Evolutionary conservation across 2,329 filamentous ascomycete species (phyloP), one percentile per base, ranked within the genome.

Genomic region (Juglanconis sp.): DNA sequence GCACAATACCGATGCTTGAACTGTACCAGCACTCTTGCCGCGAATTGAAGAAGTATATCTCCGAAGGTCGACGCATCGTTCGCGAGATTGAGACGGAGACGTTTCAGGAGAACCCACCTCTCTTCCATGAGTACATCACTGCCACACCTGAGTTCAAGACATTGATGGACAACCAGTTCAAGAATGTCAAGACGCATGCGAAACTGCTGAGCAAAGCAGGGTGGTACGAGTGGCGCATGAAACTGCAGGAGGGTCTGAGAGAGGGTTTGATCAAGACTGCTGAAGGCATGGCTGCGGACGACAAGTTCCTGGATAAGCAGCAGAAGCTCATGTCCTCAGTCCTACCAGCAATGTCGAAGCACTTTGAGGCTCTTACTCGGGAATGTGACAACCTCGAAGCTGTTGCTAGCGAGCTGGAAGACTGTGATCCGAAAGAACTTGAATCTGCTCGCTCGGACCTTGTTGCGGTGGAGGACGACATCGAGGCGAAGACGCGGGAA

Each of bases 181-280:
- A 96, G 74, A 97, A 98, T 69, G 90, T 96, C 74, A 98, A 97
- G 78, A 93, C 92, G 0, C 90, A 96, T 72, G 92, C 94, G 15
- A 86, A 95, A 32, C 81, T 97, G 13, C 80, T 93, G 55, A 97
- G 94, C 77, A 97, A 97, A 72, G 92, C 91, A 60, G 93, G 95
- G 79, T 99, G 95, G 95, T 99, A 99, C 72, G 90, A 94, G 69
- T 99, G 95, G 95, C 88, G 95, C 46, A 94, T 91, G 81, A 94
- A 95, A 68, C 82, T 98, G 31, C 87, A 92, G 59, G 76, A 88
- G 64, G 90, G 91, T 17, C 81, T 99, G 42, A 92, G 90, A 70
- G 87, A 92, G 67, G 93, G 91, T 3, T 83, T 98, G 3, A 74
- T 90, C 57, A 87, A 84, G 63, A 95, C 93, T 60, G 80, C 85